phyloP scores from a whole-genome alignment of 345 rosid genomes.

The Aquilaria sinensis region DNA sequence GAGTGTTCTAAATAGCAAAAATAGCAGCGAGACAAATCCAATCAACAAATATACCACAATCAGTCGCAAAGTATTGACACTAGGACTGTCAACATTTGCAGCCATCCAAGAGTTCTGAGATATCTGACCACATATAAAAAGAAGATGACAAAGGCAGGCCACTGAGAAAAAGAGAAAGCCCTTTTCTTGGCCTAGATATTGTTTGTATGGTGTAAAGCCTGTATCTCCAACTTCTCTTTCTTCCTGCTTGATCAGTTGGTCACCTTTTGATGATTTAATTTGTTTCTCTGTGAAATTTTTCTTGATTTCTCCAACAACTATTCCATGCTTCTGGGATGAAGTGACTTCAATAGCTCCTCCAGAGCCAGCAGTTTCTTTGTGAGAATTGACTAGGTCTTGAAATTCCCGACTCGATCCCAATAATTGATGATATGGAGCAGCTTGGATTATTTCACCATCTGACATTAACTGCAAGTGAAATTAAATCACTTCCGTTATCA shows the following conservation, averaged over 20 bases:
- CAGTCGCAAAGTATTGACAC: conserved; percentile 43
- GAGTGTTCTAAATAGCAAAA: conserved; percentile 43
- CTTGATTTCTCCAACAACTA: conserved; percentile 47
- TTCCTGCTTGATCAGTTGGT: conserved; percentile 76
- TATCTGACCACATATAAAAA: conserved; percentile 45
- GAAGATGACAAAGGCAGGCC: conserved; percentile 36
- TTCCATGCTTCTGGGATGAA: conserved; percentile 22
- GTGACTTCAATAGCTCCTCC: conserved; percentile 48
- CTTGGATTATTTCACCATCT: conserved; percentile 73
- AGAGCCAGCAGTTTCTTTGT: conserved; percentile 89
- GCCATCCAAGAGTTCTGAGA: conserved; percentile 79
- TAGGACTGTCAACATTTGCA: conserved; percentile 57
- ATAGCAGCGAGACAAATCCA: conserved; percentile 29
- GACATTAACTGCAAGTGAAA: conserved; percentile 65
- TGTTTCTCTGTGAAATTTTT: conserved; percentile 37
- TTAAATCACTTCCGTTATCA: not conserved
- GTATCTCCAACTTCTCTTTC: conserved; percentile 78
- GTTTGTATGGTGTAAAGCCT: conserved; percentile 68
- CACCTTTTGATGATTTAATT: conserved; percentile 38
- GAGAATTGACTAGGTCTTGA: conserved; percentile 86
- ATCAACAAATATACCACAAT: conserved; percentile 49
- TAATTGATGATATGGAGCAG: conserved; percentile 67
- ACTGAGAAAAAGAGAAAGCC: conserved; percentile 49
- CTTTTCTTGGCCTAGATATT: conserved; percentile 54
- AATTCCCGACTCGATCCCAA: conserved; percentile 59